These are phyloP conservation scores for Pleurotus tuber-regium DNA, from an alignment of 768 basidiomycete species.

Conservation along the genomic window DNA sequence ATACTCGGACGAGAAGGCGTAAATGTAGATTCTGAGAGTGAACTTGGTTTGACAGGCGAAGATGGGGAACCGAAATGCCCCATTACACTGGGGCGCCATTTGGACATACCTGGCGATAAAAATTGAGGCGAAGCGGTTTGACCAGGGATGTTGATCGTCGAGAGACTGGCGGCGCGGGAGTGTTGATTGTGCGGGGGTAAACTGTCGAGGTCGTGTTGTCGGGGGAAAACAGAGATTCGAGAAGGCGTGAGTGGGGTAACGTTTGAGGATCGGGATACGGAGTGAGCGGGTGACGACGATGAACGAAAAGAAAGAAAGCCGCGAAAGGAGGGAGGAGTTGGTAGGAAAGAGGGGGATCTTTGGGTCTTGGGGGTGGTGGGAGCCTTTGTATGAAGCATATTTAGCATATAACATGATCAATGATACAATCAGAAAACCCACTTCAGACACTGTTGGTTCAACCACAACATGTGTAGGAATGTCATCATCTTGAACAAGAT, in stretches of 20 bases:
- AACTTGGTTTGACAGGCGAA: conserved; percentile 38
- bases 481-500: conserved; percentile 50
- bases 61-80: conserved; percentile 59
- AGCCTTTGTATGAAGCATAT: conserved; percentile 22
- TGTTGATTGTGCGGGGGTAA: conserved; percentile 33
- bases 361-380: conserved; percentile 32
- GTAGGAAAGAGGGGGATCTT: conserved; percentile 8
- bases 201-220: conserved; percentile 22
- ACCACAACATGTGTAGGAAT: conserved; percentile 30
- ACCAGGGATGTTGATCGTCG: conserved; percentile 33
- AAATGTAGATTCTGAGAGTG: conserved; percentile 33
- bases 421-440: conserved; percentile 15
- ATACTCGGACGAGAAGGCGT: conserved; percentile 55
- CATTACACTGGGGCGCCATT: conserved; percentile 64
- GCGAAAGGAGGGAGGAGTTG: conserved; percentile 32
- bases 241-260: conserved; percentile 34
- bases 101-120: conserved; percentile 31
- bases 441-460: conserved; percentile 14
- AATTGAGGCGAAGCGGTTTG: conserved; percentile 15
- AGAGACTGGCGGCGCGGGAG: conserved; percentile 48
- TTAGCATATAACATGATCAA: conserved; percentile 11
- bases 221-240: conserved; percentile 43
- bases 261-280: conserved; percentile 28
- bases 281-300: conserved; percentile 36
- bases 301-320: conserved; percentile 46